Base-by-base conservation (phyloP, 768 basidiomycete genomes). In the Suillus sp. region DNA sequence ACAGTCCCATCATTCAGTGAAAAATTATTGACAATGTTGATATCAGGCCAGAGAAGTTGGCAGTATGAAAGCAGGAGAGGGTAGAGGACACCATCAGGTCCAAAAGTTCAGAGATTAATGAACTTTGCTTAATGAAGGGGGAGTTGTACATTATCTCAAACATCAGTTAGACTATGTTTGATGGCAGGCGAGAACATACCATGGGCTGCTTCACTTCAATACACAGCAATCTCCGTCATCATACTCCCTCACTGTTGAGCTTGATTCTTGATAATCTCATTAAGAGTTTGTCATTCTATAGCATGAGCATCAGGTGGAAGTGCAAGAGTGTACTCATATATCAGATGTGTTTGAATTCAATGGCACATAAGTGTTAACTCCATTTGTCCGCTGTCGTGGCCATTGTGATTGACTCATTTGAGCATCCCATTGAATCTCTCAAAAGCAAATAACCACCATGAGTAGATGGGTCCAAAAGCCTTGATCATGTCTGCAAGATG, bases 381-480 rank as follows among this genome's bases (percentile, higher is more conserved):
- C 42, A 43, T 43, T 20, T 20, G 1, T 20, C 42, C 42, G 7
- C 42, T 6, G 2, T 43, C 18, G 5, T 43, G 42, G 2, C 42
- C 42, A 20, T 43, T 20, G 42, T n/a, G 42, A 9, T 57, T 57
- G 2, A 57, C 27, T 2, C 27, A 11, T 40, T 78, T 73, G 11
- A 79, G 65, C 18, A 74, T 57, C 43, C 72, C 69, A 61, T 80
- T 80, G 38, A 72, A 70, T 5, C 73, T 35, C 60, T 80, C 78
- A 56, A 78, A 78, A 1, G 75, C 64, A 47, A 73, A 80, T 37
- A 74, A 73, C 18, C 75, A 62, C 78, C 79, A 81, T 7, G 70
- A 67, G 59, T 77, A 79, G 9, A 69, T 70, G 0, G 80, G 79
- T 1, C 80, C 78, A 64, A 77, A 78, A 1, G 67, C 60, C 1